phyloP scores from a whole-genome alignment of 768 basidiomycete genomes.

The Daedalea quercina region DNA sequence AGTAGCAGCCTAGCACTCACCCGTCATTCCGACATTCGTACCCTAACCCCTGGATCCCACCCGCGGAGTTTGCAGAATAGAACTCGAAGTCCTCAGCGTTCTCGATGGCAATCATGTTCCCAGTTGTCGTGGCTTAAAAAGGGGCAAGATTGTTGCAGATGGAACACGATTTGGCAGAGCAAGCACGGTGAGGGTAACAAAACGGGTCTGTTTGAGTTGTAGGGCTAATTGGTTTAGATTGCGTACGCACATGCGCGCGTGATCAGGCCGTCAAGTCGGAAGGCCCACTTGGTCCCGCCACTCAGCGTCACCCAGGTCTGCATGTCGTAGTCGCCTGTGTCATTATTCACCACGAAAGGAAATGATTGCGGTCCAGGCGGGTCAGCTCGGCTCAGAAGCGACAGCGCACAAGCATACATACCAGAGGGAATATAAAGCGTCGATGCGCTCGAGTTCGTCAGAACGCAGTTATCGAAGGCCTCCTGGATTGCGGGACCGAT shows the following conservation, averaged over 20 bases:
- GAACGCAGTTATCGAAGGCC: constrained; percentile 24
- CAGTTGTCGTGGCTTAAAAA: constrained; percentile 15
- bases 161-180: no score
- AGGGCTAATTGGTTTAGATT: no score
- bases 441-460: constrained; percentile 15
- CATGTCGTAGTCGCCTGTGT: constrained; percentile 20
- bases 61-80: constrained; percentile 22
- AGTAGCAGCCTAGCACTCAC: constrained; percentile 6
- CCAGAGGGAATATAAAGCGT: constrained; percentile 22
- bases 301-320: constrained; percentile 24
- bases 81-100: constrained; percentile 27
- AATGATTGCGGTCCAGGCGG: not conserved
- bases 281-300: constrained; percentile 22
- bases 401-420: no score
- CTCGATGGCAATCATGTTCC: constrained; percentile 25
- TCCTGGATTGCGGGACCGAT: constrained; percentile 23
- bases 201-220: no score
- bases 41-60: constrained; percentile 24
- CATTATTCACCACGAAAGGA: not conserved
- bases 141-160: not conserved
- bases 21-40: constrained; percentile 25
- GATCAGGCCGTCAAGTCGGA: constrained; percentile 25
- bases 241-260: constrained; percentile 21
- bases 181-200: no score
- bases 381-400: not conserved